These are phyloP conservation scores for Apiospora hydei DNA, from an alignment of 2,329 filamentous ascomycete genomes.

Conservation along the genomic window DNA sequence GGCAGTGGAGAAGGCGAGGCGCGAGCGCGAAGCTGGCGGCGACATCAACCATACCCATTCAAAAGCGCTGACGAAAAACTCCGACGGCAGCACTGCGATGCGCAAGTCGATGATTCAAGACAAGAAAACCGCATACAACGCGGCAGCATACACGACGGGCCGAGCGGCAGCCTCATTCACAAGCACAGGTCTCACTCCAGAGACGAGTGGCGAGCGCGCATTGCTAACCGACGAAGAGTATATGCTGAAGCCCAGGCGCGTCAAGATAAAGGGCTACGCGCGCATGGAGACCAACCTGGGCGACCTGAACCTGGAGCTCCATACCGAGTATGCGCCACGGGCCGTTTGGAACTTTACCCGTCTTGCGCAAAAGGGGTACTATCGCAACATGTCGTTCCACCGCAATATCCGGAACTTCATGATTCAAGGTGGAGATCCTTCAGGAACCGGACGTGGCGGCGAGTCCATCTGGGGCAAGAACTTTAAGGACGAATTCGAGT, in stretches of 20 bases:
- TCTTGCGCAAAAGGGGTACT: conserved; percentile 88
- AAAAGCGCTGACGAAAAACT: conserved; percentile 50
- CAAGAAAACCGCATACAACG: conserved; percentile 77
- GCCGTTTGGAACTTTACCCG: conserved; percentile 98
- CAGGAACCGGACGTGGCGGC: conserved; percentile 90
- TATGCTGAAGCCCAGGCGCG: conserved; percentile 88
- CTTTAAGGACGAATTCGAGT: conserved; percentile 93
- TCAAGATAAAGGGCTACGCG: conserved; percentile 91
- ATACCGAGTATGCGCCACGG: conserved; percentile 88
- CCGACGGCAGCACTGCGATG: conserved; percentile 37
- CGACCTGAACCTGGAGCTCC: conserved; percentile 85
- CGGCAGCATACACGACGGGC: conserved; percentile 89
- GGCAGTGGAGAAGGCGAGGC: conserved; percentile 88
- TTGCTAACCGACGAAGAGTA: conserved; percentile 93
- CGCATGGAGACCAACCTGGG: conserved; percentile 88
- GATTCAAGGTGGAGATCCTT: conserved; percentile 96
- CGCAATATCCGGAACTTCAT: conserved; percentile 96
- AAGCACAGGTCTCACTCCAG: conserved; percentile 89
- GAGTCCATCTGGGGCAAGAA: conserved; percentile 92
- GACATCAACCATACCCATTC: conserved; percentile 61
- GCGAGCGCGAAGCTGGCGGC: conserved; percentile 69
- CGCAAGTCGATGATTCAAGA: conserved; percentile 59
- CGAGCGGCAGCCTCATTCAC: conserved; percentile 93
- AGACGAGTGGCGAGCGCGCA: conserved; percentile 87
- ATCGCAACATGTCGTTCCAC: conserved; percentile 84